Base-by-base conservation (phyloP, 495 filamentous ascomycete genomes). In the Penicillium macrosclerotiorum region DNA sequence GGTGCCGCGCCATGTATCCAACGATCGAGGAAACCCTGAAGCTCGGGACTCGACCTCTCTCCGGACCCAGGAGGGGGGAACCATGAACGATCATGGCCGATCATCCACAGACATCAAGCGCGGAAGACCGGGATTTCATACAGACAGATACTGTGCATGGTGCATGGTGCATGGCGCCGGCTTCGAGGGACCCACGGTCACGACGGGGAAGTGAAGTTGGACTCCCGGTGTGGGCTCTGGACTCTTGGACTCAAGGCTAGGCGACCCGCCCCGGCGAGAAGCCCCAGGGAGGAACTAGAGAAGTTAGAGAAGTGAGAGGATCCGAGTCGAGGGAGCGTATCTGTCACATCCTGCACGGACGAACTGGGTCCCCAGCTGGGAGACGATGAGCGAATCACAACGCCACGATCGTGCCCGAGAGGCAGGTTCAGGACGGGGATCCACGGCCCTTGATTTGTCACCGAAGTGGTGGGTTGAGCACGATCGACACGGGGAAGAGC, bases 331-430 rank as follows among this genome's bases (percentile, higher is more conserved):
- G 8, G 29, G 9, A 31, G 43, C 55, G 20, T 67, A 62, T 68
- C 63, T 70, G 65, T 70, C 65, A 72, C 63, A 69, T 64, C 54
- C 32, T 47, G 60, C 55, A 62, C 61, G 35, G 62, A 69, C 55
- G 47, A 51, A 42, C 49, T 24, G 43, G 45, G 42, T 46, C 38
- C 37, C 47, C 32, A 14, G 7, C 19, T 38, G 3, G 14, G 16
- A 19, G 19, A 6, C 40, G 69, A 69, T 69, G 52, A 11, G 41
- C 69, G 59, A 70, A 69, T 70, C 51, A 70, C 36, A 25, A 22
- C 37, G 20, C 8, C 27, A 17, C 52, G 55, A 67, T 59, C 42
- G 26, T 48, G 52, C 48, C 60, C 55, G 38, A 49, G 43, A 24
- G 38, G 11, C 7, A 49, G 52, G 45, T 54, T 47, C 47, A 31